Evolutionary conservation across 805 yeast species (phyloP), one percentile per base, ranked within the genome.

Genomic region (Phaffomyces opuntiae): DNA sequence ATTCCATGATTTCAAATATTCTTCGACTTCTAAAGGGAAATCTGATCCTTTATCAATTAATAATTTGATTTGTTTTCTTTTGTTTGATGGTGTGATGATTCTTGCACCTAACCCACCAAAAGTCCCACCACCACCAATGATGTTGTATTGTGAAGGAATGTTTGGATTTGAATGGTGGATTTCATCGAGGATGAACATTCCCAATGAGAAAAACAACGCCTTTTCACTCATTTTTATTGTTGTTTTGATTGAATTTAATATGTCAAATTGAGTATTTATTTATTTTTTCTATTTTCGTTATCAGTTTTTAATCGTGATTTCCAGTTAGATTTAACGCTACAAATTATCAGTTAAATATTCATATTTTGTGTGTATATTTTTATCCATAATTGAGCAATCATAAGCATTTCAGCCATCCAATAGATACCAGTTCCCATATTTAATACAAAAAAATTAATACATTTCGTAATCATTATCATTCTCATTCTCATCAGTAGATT

Each of bases 101-200:
- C 90, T 67, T 0, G 87, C 80, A 0, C 96, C 96, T 14, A 84
- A 66, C 1, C 81, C 75, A 2, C 89, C 89, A 61, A 75, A 90
- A 1, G 91, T 77, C 0, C 95, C 96, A 2, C 90, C 98, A 2
- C 98, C 98, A 0, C 98, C 98, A 40, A 87, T 70, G 8, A 90
- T 71, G 59, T 86, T 62, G 50, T 55, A 60, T 52, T 67, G 69
- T 47, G 66, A 42, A 50, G 65, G 51, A 44, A 39, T 38, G 62
- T 53, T 42, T 9, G 43, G 45, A 3, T 46, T 60, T 0, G 77
- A 73, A 55, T 77, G 80, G 46, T 77, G 80, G 53, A 89, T 87
- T 52, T 87, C 96, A 62, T 90, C 98, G 16, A 90, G 74, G 56
- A 91, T 88, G 65, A 88, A 84, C 87, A 90, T 83, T 39, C 96